phyloP scores from a whole-genome alignment of 208 protist species.

The Borovskyia barvae region DNA sequence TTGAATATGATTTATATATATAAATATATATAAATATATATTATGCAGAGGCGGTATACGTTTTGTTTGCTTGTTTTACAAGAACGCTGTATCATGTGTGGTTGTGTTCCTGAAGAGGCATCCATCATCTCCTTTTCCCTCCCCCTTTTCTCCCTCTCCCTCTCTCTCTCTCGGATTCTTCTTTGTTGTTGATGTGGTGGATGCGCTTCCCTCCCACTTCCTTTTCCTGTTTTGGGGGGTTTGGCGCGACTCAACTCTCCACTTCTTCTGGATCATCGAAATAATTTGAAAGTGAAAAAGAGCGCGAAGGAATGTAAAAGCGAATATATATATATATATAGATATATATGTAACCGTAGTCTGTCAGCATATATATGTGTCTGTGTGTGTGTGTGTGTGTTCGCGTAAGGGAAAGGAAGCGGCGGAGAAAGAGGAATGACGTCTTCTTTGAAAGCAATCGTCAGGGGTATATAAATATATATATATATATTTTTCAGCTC shows the following conservation, averaged over 20 bases:
- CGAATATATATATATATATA: background rate
- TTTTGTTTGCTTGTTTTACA: no score
- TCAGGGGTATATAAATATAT: no score
- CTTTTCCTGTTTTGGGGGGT: background rate
- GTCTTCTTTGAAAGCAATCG: no score
- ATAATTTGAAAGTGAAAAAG: background rate
- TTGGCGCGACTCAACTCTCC: background rate
- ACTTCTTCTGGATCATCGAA: background rate
- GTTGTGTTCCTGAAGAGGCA: background rate
- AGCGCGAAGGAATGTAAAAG: background rate
- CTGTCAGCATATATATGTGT: background rate
- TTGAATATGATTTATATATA: no score
- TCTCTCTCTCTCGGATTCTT: slow-evolving; percentile 1
- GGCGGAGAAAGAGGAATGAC: background rate
- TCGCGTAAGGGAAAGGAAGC: background rate
- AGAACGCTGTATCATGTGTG: no score
- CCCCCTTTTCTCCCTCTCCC: background rate
- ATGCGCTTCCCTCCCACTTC: background rate
- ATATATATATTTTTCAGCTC: no score
- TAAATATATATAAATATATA: no score
- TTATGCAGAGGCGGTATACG: no score
- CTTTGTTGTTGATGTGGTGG: background rate
- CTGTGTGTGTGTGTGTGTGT: background rate
- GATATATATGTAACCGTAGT: background rate
- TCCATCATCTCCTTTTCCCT: background rate